Conservation (phyloP, 1,284 basidiomycete genomes). For the Microbotryomycetes sp. region DNA sequence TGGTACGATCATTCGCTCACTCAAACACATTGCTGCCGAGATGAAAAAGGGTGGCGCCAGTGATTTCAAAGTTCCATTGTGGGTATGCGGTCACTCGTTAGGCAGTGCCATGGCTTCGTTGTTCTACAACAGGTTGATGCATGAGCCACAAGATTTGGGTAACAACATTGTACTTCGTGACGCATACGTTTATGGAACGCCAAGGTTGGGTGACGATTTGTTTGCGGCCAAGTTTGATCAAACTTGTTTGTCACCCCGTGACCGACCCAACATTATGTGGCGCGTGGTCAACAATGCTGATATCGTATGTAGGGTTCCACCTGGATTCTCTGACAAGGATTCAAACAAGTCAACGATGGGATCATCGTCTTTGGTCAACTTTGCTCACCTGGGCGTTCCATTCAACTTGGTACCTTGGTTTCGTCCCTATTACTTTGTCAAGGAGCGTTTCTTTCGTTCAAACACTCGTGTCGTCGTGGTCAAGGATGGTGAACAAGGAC, state of each 20-base stretch:
- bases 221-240: not conserved
- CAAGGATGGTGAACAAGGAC: not conserved
- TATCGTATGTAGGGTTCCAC: slow-evolving; percentile 20
- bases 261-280: slow-evolving; percentile 26
- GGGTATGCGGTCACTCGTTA: slow-evolving; percentile 42
- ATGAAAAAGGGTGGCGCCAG: slow-evolving; percentile 6
- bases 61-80: slow-evolving; percentile 18
- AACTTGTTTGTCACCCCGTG: slow-evolving; percentile 12
- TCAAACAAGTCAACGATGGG: not conserved
- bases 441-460: not conserved
- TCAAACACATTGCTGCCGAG: slow-evolving; percentile 15
- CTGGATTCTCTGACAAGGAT: not conserved
- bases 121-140: slow-evolving; percentile 36
- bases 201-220: not conserved
- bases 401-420: not conserved
- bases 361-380: not conserved
- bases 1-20: not conserved
- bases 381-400: not conserved
- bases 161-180: slow-evolving; percentile 36
- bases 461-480: not conserved
- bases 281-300: slow-evolving; percentile 22
- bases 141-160: slow-evolving; percentile 35
- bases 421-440: not conserved
- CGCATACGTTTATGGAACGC: slow-evolving; percentile 36
- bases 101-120: slow-evolving; percentile 40